These are phyloP conservation scores for Asterella californica DNA, from an alignment of 225 moss, liverwort and hornwort genomes.

Conservation along the genomic window DNA sequence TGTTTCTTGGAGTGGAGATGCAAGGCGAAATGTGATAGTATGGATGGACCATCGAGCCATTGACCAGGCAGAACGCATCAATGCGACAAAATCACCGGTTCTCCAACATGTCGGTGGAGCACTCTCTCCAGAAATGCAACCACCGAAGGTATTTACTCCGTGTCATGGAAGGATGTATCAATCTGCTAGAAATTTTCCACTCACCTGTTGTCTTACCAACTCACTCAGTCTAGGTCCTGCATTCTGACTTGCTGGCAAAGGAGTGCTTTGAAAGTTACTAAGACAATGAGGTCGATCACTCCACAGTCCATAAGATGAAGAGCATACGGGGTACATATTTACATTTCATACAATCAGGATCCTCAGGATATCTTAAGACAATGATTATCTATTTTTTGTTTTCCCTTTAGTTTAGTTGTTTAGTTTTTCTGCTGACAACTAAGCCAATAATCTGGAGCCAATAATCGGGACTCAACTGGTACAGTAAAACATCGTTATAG, in stretches of 20 bases:
- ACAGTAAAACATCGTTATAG: too few relatives aligned
- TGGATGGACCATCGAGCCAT: conserved; percentile 99
- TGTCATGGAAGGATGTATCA: background rate
- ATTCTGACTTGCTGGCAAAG: too few relatives aligned
- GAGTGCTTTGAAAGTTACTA: too few relatives aligned
- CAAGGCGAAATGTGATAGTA: conserved; percentile 92
- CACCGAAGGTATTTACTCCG: conserved; percentile 66
- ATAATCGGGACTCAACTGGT: background rate
- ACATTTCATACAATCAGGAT: too few relatives aligned
- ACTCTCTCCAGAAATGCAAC: conserved; percentile 91
- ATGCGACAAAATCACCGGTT: conserved; percentile 78
- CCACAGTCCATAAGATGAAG: too few relatives aligned
- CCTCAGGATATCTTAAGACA: too few relatives aligned
- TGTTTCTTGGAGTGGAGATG: conserved; percentile 84
- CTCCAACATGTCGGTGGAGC: conserved; percentile 85
- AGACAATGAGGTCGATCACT: too few relatives aligned
- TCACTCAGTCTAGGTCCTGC: too few relatives aligned
- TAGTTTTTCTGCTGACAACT: background rate
- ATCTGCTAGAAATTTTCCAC: background rate
- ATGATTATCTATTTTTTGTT: too few relatives aligned
- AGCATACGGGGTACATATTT: too few relatives aligned
- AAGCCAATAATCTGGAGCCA: background rate
- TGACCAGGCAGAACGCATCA: conserved; percentile 91
- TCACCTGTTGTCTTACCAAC: too few relatives aligned
- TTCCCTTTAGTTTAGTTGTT: background rate